Conservation (phyloP, 305 asterid genomes). For the Lippia alba region DNA sequence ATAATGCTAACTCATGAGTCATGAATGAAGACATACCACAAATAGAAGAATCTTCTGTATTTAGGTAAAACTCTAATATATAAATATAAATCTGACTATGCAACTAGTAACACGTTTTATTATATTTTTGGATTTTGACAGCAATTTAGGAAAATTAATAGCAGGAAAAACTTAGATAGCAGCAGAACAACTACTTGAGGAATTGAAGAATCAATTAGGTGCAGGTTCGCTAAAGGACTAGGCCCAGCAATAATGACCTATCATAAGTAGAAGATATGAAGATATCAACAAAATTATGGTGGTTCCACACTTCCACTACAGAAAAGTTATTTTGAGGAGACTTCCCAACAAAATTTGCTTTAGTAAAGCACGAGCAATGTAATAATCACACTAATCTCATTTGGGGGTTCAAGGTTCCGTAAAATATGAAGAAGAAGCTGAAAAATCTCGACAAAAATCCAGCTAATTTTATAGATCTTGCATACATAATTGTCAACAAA, state of each 20-base stretch:
- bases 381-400: conserved; percentile 34
- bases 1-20: too few relatives aligned
- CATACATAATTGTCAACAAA: conserved; percentile 14
- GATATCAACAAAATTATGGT: conserved; percentile 53
- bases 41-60: neutral
- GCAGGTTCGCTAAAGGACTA: conserved; percentile 32
- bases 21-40: too few relatives aligned
- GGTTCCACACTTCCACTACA: conserved; percentile 44
- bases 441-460: conserved; percentile 25
- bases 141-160: conserved; percentile 17
- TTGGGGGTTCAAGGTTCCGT: conserved; percentile 34
- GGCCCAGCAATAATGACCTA: conserved; percentile 52
- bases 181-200: conserved; percentile 21
- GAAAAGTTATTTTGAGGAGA: conserved; percentile 44
- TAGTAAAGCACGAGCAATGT: conserved; percentile 43
- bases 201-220: conserved; percentile 27
- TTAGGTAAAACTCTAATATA: neutral
- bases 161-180: conserved; percentile 14
- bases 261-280: conserved; percentile 41
- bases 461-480: conserved; percentile 5
- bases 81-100: neutral
- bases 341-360: conserved; percentile 46
- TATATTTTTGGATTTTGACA: neutral
- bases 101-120: neutral
- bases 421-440: conserved; percentile 26